Percentiles rank a stretch among this genome's conserved stretches.
Evolutionary conservation across 352 stramenopile genomes (phyloP).

Genomic region (Globisporangium ultimum): DNA sequence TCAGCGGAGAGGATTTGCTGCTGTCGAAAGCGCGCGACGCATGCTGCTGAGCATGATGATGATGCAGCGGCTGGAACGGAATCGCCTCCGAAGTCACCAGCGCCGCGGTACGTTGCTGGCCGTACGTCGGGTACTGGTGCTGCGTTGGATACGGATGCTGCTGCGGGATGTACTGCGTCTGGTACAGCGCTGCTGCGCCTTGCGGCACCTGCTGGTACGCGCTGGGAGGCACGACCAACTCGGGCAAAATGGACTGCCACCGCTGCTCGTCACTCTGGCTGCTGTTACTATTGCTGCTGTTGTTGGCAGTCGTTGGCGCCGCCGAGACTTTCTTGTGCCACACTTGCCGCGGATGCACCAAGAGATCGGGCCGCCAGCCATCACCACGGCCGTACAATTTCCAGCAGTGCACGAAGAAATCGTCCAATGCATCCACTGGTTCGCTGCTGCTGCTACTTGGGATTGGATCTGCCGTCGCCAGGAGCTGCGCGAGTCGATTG

Average conservation of each 20-base stretch:
- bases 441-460: not conserved
- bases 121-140: constrained; percentile 1
- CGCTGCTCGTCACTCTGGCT: constrained; percentile 6
- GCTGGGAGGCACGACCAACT: constrained; percentile 10
- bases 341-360: constrained; percentile 73
- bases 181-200: constrained; percentile 3
- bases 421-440: constrained; percentile 23
- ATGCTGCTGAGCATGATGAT: constrained; percentile 1
- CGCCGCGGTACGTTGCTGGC: not conserved
- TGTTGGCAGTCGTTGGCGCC: not conserved
- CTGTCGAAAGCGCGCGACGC: no score
- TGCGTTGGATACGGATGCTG: constrained; percentile 3
- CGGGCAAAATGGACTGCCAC: constrained; percentile 16
- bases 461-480: constrained; percentile 16
- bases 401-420: constrained; percentile 63
- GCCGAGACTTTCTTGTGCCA: constrained; percentile 41
- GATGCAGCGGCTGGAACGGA: constrained; percentile 4
- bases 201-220: constrained; percentile 7
- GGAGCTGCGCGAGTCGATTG: constrained; percentile 44
- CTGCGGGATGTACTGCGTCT: constrained; percentile 3
- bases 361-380: constrained; percentile 72
- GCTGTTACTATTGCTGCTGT: not conserved
- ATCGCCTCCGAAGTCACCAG: not conserved
- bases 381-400: constrained; percentile 64
- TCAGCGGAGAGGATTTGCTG: constrained; percentile 14